Evolutionary conservation across 371 early-diverging fungal species (phyloP).

Genomic region (Lichtheimia hyalospora): DNA sequence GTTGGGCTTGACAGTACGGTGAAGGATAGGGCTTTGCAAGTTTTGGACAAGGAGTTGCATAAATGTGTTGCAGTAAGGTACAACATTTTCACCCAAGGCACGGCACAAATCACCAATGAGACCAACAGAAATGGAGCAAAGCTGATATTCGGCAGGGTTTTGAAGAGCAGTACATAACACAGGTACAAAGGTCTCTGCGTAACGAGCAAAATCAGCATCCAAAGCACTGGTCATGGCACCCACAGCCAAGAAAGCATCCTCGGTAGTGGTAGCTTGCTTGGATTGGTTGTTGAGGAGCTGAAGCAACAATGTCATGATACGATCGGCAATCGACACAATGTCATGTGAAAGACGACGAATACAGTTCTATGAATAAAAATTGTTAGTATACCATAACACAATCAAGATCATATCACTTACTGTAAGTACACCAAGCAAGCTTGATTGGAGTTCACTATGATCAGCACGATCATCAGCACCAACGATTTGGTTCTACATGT

Average conservation of each 20-base stretch:
- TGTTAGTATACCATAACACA: constrained; percentile 12
- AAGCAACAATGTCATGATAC: constrained; percentile 84
- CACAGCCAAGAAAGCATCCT: constrained; percentile 90
- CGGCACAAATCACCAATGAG: constrained; percentile 94
- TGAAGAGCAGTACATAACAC: constrained; percentile 79
- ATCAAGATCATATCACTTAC: constrained; percentile 18
- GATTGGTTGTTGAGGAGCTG: constrained; percentile 64
- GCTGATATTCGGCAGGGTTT: constrained; percentile 87
- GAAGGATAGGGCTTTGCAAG: constrained; percentile 71
- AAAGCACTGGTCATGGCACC: constrained; percentile 83
- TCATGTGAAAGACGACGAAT: constrained; percentile 73
- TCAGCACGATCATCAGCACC: constrained; percentile 77
- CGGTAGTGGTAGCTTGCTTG: constrained; percentile 83
- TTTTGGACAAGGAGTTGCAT: constrained; percentile 84
- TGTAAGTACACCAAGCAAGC: constrained; percentile 86
- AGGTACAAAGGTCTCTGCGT: constrained; percentile 84
- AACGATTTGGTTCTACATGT: constrained; percentile 60
- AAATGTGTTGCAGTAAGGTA: constrained; percentile 77
- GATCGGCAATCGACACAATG: constrained; percentile 75
- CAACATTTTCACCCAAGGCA: constrained; percentile 71
- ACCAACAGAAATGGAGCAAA: constrained; percentile 91
- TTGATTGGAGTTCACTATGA: constrained; percentile 86
- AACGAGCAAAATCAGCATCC: constrained; percentile 82
- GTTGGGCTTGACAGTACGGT: constrained; percentile 88
- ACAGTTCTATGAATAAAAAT: constrained; percentile 39